These are phyloP conservation scores for Daldinia bambusicola DNA, from an alignment of 495 filamentous ascomycete species.

Conservation along the genomic window DNA sequence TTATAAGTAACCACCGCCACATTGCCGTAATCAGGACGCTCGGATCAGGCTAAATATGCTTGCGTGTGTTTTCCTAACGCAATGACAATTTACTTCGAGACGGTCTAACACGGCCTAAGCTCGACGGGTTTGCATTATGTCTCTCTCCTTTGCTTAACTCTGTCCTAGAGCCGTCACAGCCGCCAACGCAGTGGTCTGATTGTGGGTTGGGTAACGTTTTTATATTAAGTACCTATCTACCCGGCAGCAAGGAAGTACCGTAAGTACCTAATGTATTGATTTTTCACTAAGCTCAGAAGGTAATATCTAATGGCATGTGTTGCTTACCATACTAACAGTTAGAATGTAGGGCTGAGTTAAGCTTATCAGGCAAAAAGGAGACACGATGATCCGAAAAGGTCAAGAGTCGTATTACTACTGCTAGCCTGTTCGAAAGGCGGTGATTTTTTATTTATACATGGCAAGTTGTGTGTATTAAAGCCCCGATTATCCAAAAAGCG, in stretches of 20 bases:
- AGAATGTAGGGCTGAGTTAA: background rate
- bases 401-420: conserved; percentile 7
- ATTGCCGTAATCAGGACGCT: conserved; percentile 21
- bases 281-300: background rate
- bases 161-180: conserved; percentile 3
- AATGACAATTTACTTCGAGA: conserved; percentile 14
- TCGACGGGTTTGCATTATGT: conserved; percentile 5
- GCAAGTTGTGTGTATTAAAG: background rate
- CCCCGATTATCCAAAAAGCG: background rate
- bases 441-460: background rate
- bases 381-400: background rate
- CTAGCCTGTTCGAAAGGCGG: background rate
- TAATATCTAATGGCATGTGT: background rate
- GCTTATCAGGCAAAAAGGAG: background rate
- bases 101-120: conserved; percentile 2
- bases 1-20: background rate
- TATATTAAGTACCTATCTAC: background rate
- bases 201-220: conserved; percentile 25
- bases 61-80: background rate
- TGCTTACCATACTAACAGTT: background rate
- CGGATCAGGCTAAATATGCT: conserved; percentile 41
- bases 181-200: conserved; percentile 10
- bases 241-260: background rate
- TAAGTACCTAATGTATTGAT: background rate
- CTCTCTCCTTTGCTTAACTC: background rate